These are phyloP conservation scores for Blakeslea trispora DNA, from an alignment of 371 early-diverging fungal species.

Conservation along the genomic window DNA sequence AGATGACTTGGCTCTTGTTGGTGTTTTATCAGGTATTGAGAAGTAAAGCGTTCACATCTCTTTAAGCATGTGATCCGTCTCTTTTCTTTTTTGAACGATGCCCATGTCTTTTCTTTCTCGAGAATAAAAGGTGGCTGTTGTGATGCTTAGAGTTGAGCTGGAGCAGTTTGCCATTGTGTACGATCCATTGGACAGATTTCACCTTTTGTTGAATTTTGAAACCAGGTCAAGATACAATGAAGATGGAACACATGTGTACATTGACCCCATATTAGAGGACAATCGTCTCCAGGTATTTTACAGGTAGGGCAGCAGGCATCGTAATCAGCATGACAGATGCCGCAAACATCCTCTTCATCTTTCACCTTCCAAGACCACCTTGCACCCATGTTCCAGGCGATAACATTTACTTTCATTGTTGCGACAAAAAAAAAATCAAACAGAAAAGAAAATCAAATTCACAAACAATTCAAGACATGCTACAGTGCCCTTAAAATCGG, in stretches of 20 bases:
- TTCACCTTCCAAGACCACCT: slow-evolving; percentile 49
- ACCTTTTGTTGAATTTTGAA: slow-evolving; percentile 63
- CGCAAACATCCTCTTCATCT: slow-evolving; percentile 72
- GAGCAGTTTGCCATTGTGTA: slow-evolving; percentile 65
- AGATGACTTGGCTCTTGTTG: no score
- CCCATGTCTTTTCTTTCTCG: no score
- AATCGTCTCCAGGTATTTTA: slow-evolving; percentile 86
- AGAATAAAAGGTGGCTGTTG: neutral
- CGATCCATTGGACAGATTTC: slow-evolving; percentile 88
- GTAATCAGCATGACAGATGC: slow-evolving; percentile 79
- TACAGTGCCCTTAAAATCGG: no score
- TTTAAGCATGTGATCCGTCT: no score
- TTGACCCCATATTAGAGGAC: slow-evolving; percentile 84
- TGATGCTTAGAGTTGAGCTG: slow-evolving; percentile 2
- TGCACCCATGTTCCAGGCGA: slow-evolving; percentile 41
- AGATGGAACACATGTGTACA: slow-evolving; percentile 90
- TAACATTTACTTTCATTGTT: slow-evolving; percentile 41
- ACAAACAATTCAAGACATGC: no score
- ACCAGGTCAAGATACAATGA: slow-evolving; percentile 88
- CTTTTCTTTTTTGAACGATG: no score
- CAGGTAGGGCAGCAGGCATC: slow-evolving; percentile 85
- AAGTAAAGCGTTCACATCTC: no score
- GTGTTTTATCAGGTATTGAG: no score
- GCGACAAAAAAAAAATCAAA: no score
- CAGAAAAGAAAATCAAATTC: no score